phyloP scores from a whole-genome alignment of 2,329 filamentous ascomycete species.

The Aspergillus quadricinctus region DNA sequence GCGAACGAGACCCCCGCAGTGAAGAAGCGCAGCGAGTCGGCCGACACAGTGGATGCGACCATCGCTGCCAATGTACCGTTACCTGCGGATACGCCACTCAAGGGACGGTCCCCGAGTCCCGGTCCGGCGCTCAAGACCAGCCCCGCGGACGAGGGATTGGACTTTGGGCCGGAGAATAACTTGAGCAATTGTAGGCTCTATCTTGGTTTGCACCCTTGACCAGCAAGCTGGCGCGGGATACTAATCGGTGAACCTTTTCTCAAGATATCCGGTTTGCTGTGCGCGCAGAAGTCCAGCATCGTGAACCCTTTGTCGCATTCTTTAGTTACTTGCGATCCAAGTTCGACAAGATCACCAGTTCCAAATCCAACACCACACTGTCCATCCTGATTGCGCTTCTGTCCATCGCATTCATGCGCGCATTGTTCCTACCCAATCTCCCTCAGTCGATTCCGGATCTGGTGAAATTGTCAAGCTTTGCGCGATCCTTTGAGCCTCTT shows the following conservation, averaged over 20 bases:
- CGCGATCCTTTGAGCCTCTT: conserved; percentile 86
- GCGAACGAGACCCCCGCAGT: conserved; percentile 43
- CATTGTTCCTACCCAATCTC: conserved; percentile 64
- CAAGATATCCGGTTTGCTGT: conserved; percentile 84
- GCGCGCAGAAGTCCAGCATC: conserved; percentile 81
- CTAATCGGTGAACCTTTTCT: conserved; percentile 25
- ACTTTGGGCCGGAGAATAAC: conserved; percentile 32
- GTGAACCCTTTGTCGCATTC: conserved; percentile 74
- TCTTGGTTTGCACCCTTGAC: conserved; percentile 21
- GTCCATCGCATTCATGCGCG: conserved; percentile 60
- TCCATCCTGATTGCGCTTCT: conserved; percentile 60
- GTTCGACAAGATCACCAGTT: conserved; percentile 60
- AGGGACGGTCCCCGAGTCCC: conserved; percentile 54
- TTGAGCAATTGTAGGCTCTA: conserved; percentile 50
- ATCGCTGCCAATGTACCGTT: conserved; percentile 51
- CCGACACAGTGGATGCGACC: conserved; percentile 24
- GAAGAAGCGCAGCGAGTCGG: conserved; percentile 20
- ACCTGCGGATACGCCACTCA: conserved; percentile 54
- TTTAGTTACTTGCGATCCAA: conserved; percentile 60
- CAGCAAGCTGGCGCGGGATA: conserved; percentile 27
- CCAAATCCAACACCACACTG: conserved; percentile 63
- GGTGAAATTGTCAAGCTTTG: conserved; percentile 83
- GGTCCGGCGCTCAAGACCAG: conserved; percentile 27
- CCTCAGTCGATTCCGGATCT: conserved; percentile 72
- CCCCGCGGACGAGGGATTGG: conserved; percentile 32